A percentile compares a stretch with the other conserved stretches of the same genome.
Evolutionary conservation across 208 protist species (phyloP).

Genomic region (Jaenimonas drosophilae): DNA sequence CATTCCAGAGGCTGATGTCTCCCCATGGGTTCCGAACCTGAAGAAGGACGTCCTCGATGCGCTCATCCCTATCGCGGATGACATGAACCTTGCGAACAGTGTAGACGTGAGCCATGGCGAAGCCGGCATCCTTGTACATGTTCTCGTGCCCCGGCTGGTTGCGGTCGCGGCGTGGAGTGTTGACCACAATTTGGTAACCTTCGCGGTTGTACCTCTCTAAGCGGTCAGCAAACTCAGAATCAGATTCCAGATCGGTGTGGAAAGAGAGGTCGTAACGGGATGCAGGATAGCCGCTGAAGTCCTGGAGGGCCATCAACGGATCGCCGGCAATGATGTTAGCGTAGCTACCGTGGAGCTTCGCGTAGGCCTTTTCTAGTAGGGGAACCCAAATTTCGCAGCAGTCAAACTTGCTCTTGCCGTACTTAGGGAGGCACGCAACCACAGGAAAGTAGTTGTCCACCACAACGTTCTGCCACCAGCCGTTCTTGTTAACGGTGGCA

Average conservation of each 20-base stretch:
- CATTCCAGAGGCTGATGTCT: slow-evolving; percentile 22
- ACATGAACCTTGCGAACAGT: slow-evolving; percentile 48
- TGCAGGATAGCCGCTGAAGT: slow-evolving; percentile 67
- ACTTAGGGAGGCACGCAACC: slow-evolving; percentile 42
- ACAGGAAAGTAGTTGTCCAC: slow-evolving; percentile 85
- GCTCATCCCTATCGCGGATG: too few species aligned
- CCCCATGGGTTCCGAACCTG: slow-evolving; percentile 67
- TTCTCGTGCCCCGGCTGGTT: slow-evolving; percentile 18
- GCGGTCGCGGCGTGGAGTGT: slow-evolving; percentile 46
- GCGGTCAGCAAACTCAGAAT: slow-evolving; percentile 47
- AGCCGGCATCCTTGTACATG: slow-evolving; percentile 36
- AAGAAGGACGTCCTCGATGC: slow-evolving; percentile 45
- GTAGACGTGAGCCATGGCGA: slow-evolving; percentile 56
- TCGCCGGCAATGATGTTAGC: slow-evolving; percentile 68
- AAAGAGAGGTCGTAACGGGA: slow-evolving; percentile 64
- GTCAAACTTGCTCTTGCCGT: slow-evolving; percentile 45
- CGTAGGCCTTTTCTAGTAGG: slow-evolving; percentile 86
- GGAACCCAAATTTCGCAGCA: slow-evolving; percentile 68
- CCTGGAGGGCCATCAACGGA: slow-evolving; percentile 59
- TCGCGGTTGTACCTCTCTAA: slow-evolving; percentile 24
- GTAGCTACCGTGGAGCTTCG: slow-evolving; percentile 78
- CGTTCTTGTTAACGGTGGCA: slow-evolving; percentile 79
- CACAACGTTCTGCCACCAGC: slow-evolving; percentile 81
- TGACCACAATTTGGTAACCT: slow-evolving; percentile 50
- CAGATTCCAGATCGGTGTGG: slow-evolving; percentile 1